Conservation (phyloP, 352 stramenopile genomes). For the Globisporangium camurandrum region DNA sequence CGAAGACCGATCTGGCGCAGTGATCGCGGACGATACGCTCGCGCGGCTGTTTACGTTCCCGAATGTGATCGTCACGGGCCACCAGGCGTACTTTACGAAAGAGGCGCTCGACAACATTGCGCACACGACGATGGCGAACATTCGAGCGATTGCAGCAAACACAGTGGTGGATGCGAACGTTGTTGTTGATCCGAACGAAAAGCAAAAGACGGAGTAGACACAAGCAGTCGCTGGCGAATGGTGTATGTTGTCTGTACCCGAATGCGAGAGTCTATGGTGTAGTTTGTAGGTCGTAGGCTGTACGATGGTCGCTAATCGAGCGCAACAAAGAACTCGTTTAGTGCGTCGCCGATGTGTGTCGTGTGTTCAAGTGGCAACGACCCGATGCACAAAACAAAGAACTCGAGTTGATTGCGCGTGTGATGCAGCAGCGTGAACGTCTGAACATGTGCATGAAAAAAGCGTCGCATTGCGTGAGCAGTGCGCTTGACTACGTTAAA, state of each 20-base stretch:
- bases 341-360: conserved; percentile 14
- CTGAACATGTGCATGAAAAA: conserved; percentile 4
- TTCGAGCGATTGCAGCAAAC: conserved; percentile 33
- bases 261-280: neutral
- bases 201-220: too few species aligned
- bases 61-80: conserved; percentile 76
- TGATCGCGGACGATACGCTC: conserved; percentile 64
- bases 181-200: too few species aligned
- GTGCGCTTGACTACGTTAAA: neutral
- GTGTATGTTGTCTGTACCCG: neutral
- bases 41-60: conserved; percentile 76
- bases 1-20: conserved; percentile 53
- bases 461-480: neutral
- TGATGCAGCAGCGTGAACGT: conserved; percentile 31
- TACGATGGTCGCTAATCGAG: neutral
- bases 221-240: conserved; percentile 1
- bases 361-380: conserved; percentile 14
- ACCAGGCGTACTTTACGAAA: conserved; percentile 78
- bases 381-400: conserved; percentile 22
- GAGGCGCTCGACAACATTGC: conserved; percentile 68
- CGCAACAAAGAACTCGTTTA: conserved; percentile 10
- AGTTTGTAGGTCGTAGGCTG: neutral
- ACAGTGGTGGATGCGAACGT: conserved; percentile 41
- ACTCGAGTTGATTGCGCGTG: conserved; percentile 19
- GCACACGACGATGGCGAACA: conserved; percentile 68